Evolutionary conservation across 73 alveolate genomes (phyloP).

Genomic region (Symbiodinium pilosum): DNA sequence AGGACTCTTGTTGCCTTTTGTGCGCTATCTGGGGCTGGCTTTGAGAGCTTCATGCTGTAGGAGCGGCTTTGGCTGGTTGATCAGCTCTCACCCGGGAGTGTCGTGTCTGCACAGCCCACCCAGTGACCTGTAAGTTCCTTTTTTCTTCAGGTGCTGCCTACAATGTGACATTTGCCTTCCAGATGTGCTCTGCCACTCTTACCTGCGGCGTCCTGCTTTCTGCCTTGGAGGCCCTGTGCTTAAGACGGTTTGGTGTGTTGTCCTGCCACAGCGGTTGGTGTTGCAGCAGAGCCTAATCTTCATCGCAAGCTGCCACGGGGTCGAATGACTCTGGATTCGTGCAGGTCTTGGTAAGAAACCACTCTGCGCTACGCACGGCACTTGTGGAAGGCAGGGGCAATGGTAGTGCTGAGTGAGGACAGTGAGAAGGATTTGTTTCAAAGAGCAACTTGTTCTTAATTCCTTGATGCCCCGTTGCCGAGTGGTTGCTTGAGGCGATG

Average conservation of each 20-base stretch:
- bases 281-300: too few relatives aligned
- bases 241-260: not conserved
- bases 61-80: conserved; percentile 71
- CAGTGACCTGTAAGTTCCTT: not conserved
- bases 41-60: not conserved
- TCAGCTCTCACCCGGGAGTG: conserved; percentile 35
- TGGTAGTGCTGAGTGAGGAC: not conserved
- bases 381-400: conserved; percentile 25
- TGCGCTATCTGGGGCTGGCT: not conserved
- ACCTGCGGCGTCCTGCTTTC: not conserved
- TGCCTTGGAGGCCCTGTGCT: not conserved
- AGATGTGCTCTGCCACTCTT: not conserved
- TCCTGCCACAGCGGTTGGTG: too few relatives aligned
- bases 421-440: too few relatives aligned
- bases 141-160: conserved; percentile 3
- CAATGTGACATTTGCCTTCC: conserved; percentile 80
- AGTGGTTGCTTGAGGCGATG: not conserved
- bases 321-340: not conserved
- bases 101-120: not conserved
- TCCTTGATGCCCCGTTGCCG: too few relatives aligned
- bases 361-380: conserved; percentile 33
- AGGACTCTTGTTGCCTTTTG: not conserved
- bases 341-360: conserved; percentile 21
- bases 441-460: too few relatives aligned
- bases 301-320: not conserved